Evolutionary conservation across 148 eudicot species (phyloP).

Genomic region (Amaranthus hypochondriacus): DNA sequence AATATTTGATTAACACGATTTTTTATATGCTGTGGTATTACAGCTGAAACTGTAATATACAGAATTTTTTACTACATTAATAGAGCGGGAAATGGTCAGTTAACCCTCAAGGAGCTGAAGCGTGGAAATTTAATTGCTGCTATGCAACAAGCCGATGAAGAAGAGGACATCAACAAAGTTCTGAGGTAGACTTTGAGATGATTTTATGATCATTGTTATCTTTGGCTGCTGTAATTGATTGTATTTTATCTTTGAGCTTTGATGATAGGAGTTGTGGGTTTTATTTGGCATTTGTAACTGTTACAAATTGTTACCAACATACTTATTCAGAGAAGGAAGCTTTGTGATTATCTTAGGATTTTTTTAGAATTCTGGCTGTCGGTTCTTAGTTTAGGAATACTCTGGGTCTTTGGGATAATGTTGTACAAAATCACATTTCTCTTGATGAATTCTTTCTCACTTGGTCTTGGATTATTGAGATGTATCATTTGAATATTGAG

Average conservation of each 20-base stretch:
- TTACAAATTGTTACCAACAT: neutral
- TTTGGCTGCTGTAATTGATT: neutral
- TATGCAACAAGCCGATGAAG: slow-evolving; percentile 98
- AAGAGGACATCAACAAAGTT: slow-evolving; percentile 97
- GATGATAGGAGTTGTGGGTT: neutral
- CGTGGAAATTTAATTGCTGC: slow-evolving; percentile 84
- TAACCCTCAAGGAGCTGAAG: slow-evolving; percentile 90
- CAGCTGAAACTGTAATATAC: slow-evolving; percentile 99
- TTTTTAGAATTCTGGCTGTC: no score
- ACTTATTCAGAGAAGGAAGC: neutral
- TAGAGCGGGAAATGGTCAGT: slow-evolving; percentile 85
- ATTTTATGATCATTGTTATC: neutral
- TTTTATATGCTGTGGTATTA: slow-evolving; percentile 22
- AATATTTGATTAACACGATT: neutral
- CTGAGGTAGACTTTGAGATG: slow-evolving; percentile 48
- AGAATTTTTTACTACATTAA: slow-evolving; percentile 94
- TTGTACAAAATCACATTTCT: no score
- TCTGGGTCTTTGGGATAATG: no score
- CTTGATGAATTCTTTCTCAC: no score
- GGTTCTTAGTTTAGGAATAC: no score
- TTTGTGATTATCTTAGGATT: neutral
- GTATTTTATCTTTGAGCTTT: neutral
- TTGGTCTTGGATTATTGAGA: neutral
- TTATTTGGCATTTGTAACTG: neutral
- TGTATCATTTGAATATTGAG: neutral